These are phyloP conservation scores for Rutstroemia sp. DNA, from an alignment of 2,329 filamentous ascomycete genomes.

Conservation along the genomic window DNA sequence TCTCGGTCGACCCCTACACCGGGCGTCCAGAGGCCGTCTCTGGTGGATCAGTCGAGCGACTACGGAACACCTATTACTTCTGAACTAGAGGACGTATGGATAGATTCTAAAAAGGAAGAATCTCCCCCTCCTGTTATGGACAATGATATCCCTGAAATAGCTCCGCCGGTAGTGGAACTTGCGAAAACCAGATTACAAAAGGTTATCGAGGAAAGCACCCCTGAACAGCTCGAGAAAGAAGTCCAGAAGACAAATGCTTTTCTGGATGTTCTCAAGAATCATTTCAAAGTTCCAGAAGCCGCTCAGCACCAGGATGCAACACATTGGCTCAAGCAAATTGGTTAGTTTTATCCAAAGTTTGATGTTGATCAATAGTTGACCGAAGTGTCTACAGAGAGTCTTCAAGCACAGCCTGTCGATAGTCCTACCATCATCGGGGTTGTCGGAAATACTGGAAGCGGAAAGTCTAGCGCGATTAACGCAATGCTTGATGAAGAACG, in stretches of 20 bases:
- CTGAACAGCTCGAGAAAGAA: constrained; percentile 22
- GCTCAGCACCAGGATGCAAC: constrained; percentile 15
- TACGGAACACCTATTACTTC: not conserved
- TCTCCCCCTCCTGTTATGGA: not conserved
- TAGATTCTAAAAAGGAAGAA: not conserved
- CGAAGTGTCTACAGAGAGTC: not conserved
- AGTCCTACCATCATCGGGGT: constrained; percentile 23
- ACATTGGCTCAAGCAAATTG: constrained; percentile 25
- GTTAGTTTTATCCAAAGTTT: not conserved
- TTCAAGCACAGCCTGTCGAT: constrained; percentile 17
- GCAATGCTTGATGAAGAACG: constrained; percentile 40
- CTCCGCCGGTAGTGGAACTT: not conserved
- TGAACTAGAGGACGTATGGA: not conserved
- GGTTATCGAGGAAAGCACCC: constrained; percentile 16
- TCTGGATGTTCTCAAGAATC: constrained; percentile 19
- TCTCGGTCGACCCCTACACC: not conserved
- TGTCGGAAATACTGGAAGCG: constrained; percentile 24
- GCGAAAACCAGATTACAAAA: constrained; percentile 15
- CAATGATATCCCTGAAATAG: not conserved
- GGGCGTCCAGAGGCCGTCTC: not conserved
- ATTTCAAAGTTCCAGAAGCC: constrained; percentile 12
- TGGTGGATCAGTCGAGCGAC: not conserved
- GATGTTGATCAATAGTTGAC: constrained; percentile 10
- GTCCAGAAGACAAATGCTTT: constrained; percentile 17
- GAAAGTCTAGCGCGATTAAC: constrained; percentile 23